Base-by-base conservation (phyloP, 495 filamentous ascomycete genomes). In the Halenospora varia region DNA sequence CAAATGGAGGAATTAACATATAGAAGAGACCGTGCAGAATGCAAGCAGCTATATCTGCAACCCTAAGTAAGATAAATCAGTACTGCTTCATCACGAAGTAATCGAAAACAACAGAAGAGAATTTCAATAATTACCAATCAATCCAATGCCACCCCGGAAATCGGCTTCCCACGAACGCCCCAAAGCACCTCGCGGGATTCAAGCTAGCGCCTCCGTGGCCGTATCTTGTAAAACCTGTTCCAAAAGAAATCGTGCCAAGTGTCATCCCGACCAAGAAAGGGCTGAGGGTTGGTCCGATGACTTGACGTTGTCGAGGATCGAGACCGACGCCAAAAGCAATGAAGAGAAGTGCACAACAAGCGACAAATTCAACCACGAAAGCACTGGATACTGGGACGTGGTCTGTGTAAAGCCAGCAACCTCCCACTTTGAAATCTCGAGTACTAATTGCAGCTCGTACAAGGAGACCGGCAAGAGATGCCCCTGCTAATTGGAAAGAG, bases 201-300 rank as follows among this genome's bases (percentile, higher is more conserved):
- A 56, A 44, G 11, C 52, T 51, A 22, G 59, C 52, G 6, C 59
- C 52, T n/a, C 46, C 47, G 64, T 74, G 75, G 4, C 76, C 76
- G 6, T 65, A 58, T 23, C 67, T 62, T 3, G 66, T 69, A 55
- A 71, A 69, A 13, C 69, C 68, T 13, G 73, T 71, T 10, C 64
- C 68, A 66, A 74, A 78, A 18, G 60, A 72, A 10, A 73, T 59
- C 18, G 75, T 46, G 0, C 71, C 74, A 10, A 80, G 53, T 2
- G 70, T 60, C 29, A 77, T 55, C 0, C 77, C 78, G 18, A 80
- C 74, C 17, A 79, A 65, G 53, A 75, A 73, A 0, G 76, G 77
- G 3, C 71, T 67, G 10, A 73, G 58, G 10, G 73, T 65, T 15
- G 72, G 73, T 2, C 77, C 77, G 63, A 74, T 75, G 6, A 74